Base-by-base conservation (phyloP, 2,329 filamentous ascomycete genomes). In the Nothophoma quercina region DNA sequence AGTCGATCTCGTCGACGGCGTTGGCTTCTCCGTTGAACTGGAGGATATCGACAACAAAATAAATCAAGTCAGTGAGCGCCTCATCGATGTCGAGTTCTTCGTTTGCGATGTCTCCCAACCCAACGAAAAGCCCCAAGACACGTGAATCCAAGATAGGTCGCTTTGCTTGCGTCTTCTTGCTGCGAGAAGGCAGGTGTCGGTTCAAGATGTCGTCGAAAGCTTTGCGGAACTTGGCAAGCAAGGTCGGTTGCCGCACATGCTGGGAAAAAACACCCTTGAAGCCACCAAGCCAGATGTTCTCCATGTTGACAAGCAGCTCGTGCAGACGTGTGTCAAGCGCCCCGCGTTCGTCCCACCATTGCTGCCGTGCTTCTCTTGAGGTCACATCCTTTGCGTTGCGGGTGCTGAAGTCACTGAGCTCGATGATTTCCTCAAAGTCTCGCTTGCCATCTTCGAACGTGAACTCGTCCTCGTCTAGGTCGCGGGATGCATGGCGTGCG, bases 1-100 rank as follows among this genome's bases (percentile, higher is more conserved):
- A 96, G 73, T 98, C 93, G 58, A 99, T 90, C 76, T 99, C 95
- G 64, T 99, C 95, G 74, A 97, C 97, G 0, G 96, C 95, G 69
- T 98, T 99, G 39, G 87, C 85, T 76, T 99, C 96, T 13, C 95
- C 95, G 63, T 96, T 91, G 74, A 99, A 98, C 71, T 98, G 95
- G 2, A 99, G 81, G 43, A 98, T 93, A 66, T 99, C 95, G 5
- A 99, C 88, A 1, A 98, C 90, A 70, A 98, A 98, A 76, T 97
- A 98, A 3, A 99, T 83, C 22, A 99, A 79, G 70, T 99, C 95
- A 62, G 88, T 91, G n/a, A 99, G 78, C 0, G 88, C 86, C 66
- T 98, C 93, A 58, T 98, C 93, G 18, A 96, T 83, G 57, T 96
- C 91, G 51, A 79, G 77, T 7, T 87, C 85, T 1, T 87, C 83